phyloP scores from a whole-genome alignment of 139 green algal species.

The Chlamydomonas sphaeroides region DNA sequence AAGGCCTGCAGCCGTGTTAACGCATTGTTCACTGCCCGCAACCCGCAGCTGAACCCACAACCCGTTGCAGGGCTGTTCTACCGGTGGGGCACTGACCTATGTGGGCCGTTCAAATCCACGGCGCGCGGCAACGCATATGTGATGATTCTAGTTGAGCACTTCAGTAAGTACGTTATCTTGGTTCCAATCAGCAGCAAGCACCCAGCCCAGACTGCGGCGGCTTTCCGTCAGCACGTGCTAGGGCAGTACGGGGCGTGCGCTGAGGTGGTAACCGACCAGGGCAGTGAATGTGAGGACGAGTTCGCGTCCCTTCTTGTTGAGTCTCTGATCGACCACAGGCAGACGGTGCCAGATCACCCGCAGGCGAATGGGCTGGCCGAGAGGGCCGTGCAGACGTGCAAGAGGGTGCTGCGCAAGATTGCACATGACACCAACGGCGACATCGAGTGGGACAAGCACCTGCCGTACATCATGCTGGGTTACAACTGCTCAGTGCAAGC shows the following conservation, averaged over 20 bases:
- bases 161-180: conserved; percentile 20
- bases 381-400: too few species aligned
- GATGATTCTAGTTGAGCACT: conserved; percentile 33
- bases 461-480: conserved; percentile 27
- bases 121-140: conserved; percentile 19
- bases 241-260: conserved; percentile 4
- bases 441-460: conserved; percentile 2
- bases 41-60: conserved; percentile 24
- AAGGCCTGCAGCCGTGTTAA: neutral
- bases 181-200: conserved; percentile 34
- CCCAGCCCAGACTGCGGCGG: neutral
- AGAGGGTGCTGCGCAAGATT: too few species aligned
- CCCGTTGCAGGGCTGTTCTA: conserved; percentile 36
- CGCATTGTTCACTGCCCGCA: neutral
- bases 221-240: conserved; percentile 38
- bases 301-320: conserved; percentile 40
- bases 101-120: neutral
- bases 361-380: conserved; percentile 49
- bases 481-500: conserved; percentile 41
- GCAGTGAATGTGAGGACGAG: conserved; percentile 40
- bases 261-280: conserved; percentile 47
- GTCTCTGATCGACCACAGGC: conserved; percentile 45
- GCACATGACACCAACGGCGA: neutral
- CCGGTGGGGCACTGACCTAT: conserved; percentile 31
- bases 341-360: conserved; percentile 30